Percentiles rank a stretch among this genome's conserved stretches.
phyloP scores from a whole-genome alignment of 352 stramenopile species.

The Globisporangium mamillatum region DNA sequence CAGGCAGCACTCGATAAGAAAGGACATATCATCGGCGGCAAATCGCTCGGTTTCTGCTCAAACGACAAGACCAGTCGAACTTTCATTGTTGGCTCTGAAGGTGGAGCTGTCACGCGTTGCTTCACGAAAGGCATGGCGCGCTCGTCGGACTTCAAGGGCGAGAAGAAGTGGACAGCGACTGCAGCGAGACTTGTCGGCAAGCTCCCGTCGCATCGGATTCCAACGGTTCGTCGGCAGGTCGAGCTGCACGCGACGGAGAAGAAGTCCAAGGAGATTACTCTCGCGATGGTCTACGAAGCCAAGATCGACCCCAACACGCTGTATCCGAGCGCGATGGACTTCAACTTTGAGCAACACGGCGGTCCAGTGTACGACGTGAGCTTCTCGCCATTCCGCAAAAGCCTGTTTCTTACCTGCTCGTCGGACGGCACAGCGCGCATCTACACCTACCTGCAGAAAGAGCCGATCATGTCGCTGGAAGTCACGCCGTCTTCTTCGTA shows the following conservation, averaged over 20 bases:
- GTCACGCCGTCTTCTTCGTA: slow-evolving; percentile 65
- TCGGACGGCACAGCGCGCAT: slow-evolving; percentile 79
- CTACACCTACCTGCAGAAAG: slow-evolving; percentile 63
- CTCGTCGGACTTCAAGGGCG: slow-evolving; percentile 60
- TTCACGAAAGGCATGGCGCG: slow-evolving; percentile 56
- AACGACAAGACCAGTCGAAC: slow-evolving; percentile 67
- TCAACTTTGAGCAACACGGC: slow-evolving; percentile 67
- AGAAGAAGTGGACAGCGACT: slow-evolving; percentile 79
- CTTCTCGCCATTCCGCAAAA: slow-evolving; percentile 85
- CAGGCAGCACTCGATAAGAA: background rate
- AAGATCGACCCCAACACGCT: slow-evolving; percentile 56
- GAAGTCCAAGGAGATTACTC: slow-evolving; percentile 61
- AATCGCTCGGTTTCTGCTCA: slow-evolving; percentile 58
- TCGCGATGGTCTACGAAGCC: slow-evolving; percentile 72
- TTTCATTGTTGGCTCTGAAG: slow-evolving; percentile 77
- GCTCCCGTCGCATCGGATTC: slow-evolving; percentile 39
- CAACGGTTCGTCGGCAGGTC: slow-evolving; percentile 60
- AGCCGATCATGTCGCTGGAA: slow-evolving; percentile 62
- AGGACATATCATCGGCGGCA: slow-evolving; percentile 51
- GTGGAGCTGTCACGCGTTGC: slow-evolving; percentile 61
- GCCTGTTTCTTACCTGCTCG: slow-evolving; percentile 73
- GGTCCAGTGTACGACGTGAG: slow-evolving; percentile 76
- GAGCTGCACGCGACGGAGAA: slow-evolving; percentile 62
- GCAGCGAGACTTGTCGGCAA: slow-evolving; percentile 59
- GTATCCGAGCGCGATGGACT: slow-evolving; percentile 71